These are phyloP conservation scores for Cryphonectria japonica DNA, from an alignment of 2,329 filamentous ascomycete species.

Conservation along the genomic window DNA sequence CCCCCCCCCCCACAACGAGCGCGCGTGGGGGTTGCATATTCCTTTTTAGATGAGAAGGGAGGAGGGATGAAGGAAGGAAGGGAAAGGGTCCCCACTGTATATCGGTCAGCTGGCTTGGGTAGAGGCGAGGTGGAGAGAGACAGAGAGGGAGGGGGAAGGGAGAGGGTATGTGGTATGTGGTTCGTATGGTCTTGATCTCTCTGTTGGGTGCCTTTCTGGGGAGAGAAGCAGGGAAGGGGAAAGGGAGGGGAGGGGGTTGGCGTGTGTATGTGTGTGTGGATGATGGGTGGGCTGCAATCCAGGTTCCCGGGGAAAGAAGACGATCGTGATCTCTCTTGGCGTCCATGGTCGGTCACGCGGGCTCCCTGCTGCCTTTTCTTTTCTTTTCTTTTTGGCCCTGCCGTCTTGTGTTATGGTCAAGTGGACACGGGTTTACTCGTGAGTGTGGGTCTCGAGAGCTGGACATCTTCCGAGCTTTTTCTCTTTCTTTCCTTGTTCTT, in stretches of 20 bases:
- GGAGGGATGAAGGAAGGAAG: neutral
- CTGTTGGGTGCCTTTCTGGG: no score
- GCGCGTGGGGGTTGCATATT: neutral
- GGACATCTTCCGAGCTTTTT: constrained; percentile 1
- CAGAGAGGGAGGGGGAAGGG: neutral
- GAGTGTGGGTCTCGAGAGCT: neutral
- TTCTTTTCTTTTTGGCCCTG: no score
- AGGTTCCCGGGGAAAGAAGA: neutral
- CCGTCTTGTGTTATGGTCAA: no score
- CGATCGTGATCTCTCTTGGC: constrained; percentile 4
- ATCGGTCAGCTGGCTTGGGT: neutral
- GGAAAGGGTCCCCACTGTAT: neutral
- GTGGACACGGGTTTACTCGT: no score
- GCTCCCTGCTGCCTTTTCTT: neutral
- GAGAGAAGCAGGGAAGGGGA: neutral
- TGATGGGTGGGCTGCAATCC: neutral
- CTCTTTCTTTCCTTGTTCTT: neutral
- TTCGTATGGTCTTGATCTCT: neutral
- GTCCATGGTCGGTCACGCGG: constrained; percentile 1
- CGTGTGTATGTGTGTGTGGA: no score
- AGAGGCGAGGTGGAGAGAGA: neutral
- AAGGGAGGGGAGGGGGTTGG: no score
- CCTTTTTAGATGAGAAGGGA: neutral
- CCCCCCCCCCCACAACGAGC: no score
- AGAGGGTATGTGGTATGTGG: neutral